Percentiles rank a stretch among this genome's conserved stretches.
phyloP scores from a whole-genome alignment of 2,329 filamentous ascomycete genomes.

The Colletotrichum melonis region DNA sequence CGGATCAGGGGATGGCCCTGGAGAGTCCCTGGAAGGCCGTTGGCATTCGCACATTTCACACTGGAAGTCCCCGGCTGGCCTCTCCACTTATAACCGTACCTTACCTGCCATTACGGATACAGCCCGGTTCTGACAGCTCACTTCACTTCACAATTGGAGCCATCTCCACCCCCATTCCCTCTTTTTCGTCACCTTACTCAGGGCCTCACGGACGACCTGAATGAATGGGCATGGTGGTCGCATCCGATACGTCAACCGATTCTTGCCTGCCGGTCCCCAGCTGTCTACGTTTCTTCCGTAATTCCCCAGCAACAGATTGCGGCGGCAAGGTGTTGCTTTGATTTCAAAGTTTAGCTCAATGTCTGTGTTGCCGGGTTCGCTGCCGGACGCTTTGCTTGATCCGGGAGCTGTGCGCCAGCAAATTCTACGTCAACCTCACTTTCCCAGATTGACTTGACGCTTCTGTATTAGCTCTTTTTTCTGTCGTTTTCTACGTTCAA shows the following conservation, averaged over 20 bases:
- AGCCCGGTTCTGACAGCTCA: constrained; percentile 33
- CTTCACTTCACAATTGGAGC: constrained; percentile 25
- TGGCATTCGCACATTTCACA: constrained; percentile 6
- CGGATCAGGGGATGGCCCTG: constrained; percentile 10
- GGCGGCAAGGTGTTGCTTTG: constrained; percentile 8
- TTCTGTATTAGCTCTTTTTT: constrained; percentile 17
- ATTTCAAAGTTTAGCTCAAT: not conserved
- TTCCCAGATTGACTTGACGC: constrained; percentile 4
- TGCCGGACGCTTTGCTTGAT: constrained; percentile 14
- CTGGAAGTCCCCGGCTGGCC: constrained; percentile 9
- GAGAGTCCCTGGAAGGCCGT: constrained; percentile 13
- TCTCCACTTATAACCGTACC: constrained; percentile 36
- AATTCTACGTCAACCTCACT: constrained; percentile 4
- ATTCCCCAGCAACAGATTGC: not conserved
- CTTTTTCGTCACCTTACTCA: constrained; percentile 22
- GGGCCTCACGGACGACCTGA: constrained; percentile 8
- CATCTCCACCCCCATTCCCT: constrained; percentile 23
- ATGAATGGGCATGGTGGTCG: constrained; percentile 5
- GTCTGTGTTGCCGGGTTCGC: constrained; percentile 7
- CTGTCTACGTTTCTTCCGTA: not conserved
- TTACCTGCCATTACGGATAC: constrained; percentile 19
- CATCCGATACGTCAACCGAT: not conserved
- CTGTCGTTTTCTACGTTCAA: constrained; percentile 17
- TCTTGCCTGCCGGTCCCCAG: not conserved
- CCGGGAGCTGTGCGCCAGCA: not conserved